Percentiles rank a stretch among this genome's conserved stretches.
Evolutionary conservation across 129 eudicot genomes (phyloP).

Genomic region (Lactuca sativa): DNA sequence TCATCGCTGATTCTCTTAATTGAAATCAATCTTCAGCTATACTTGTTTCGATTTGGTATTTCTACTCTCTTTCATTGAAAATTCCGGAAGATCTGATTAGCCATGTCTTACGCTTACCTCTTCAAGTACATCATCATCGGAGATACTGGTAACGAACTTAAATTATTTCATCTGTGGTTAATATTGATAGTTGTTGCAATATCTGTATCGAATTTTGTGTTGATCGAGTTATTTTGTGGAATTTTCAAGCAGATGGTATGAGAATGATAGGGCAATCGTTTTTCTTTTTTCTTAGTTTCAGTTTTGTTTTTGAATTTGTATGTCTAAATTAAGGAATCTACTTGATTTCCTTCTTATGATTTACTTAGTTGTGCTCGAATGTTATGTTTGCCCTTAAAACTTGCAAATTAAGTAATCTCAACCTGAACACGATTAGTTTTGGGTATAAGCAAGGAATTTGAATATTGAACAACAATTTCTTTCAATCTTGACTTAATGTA

Average conservation of each 20-base stretch:
- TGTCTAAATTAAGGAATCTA: neutral
- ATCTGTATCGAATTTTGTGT: constrained; percentile 3
- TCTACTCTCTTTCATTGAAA: constrained; percentile 6
- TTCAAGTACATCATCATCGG: constrained; percentile 97
- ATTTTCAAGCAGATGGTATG: neutral
- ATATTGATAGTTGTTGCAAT: neutral
- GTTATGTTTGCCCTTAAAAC: neutral
- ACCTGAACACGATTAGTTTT: constrained; percentile 1
- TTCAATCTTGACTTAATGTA: neutral
- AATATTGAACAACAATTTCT: constrained; percentile 5
- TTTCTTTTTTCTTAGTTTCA: neutral
- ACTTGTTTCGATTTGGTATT: neutral
- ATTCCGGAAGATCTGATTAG: constrained; percentile 25
- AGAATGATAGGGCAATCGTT: constrained; percentile 5
- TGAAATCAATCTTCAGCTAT: neutral
- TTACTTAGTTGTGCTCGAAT: neutral
- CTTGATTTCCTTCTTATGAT: constrained; percentile 1
- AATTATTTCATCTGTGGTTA: neutral
- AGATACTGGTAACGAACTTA: constrained; percentile 62
- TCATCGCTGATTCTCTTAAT: constrained; percentile 6
- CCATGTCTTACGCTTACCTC: constrained; percentile 88
- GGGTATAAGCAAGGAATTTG: constrained; percentile 6
- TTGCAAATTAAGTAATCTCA: constrained; percentile 5
- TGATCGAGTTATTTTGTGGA: constrained; percentile 1
- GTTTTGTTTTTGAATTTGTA: neutral